phyloP scores from a whole-genome alignment of 352 stramenopile species.

The Phytopythium mirpurense region DNA sequence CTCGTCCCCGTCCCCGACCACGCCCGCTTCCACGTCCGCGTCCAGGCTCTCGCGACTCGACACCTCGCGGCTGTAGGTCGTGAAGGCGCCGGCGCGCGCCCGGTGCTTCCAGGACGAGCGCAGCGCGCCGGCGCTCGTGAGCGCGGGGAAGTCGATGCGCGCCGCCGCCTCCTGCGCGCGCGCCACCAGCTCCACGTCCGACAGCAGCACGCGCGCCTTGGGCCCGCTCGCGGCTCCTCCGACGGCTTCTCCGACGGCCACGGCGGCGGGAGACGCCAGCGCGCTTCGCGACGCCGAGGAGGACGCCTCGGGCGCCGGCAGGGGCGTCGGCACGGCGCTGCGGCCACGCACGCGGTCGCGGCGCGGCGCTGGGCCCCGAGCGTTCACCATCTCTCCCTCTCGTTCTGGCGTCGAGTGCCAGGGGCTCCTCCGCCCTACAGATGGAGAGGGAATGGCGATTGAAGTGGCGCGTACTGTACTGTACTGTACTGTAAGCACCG shows the following conservation, averaged over 20 bases:
- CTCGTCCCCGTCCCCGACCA: background rate
- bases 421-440: too few species aligned
- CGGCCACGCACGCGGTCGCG: too few species aligned
- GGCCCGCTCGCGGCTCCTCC: background rate
- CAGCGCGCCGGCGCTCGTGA: slow-evolving; percentile 2
- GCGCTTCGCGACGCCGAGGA: background rate
- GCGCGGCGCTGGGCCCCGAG: too few species aligned
- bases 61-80: slow-evolving; percentile 4
- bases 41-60: background rate
- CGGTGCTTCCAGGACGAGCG: background rate
- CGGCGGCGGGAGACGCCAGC: background rate
- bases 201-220: slow-evolving; percentile 9
- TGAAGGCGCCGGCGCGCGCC: slow-evolving; percentile 2
- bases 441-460: background rate
- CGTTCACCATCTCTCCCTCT: too few species aligned
- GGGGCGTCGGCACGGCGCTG: too few species aligned
- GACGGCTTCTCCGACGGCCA: background rate
- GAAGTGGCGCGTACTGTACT: background rate
- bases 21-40: too few species aligned
- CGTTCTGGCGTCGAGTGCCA: too few species aligned
- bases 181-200: slow-evolving; percentile 62
- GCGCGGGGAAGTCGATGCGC: slow-evolving; percentile 15
- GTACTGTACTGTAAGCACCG: too few species aligned
- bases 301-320: too few species aligned
- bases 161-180: slow-evolving; percentile 74